Percentiles rank a stretch among this genome's conserved stretches.
phyloP scores from a whole-genome alignment of 257 asterid genomes.

The Solanum rostratum region DNA sequence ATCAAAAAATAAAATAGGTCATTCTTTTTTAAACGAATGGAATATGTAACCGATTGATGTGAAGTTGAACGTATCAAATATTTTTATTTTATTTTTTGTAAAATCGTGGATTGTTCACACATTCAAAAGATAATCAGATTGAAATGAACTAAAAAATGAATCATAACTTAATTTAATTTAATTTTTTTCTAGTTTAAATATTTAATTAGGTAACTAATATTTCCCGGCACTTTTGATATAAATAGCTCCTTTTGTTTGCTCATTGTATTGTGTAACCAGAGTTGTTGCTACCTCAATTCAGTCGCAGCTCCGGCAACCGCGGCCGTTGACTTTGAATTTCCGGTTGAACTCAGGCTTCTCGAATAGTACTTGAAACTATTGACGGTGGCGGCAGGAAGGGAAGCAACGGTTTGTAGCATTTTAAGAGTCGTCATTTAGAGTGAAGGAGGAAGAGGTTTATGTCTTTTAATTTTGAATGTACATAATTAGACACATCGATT shows the following conservation, averaged over 20 bases:
- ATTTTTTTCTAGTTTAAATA: no score
- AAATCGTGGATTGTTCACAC: rapidly evolving
- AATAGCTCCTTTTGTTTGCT: slow-evolving; percentile 67
- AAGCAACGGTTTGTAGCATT: slow-evolving; percentile 33
- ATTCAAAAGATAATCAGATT: rapidly evolving
- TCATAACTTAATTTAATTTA: background rate
- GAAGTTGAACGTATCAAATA: no score
- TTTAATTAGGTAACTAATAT: no score
- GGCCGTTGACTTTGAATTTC: background rate
- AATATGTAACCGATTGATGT: background rate
- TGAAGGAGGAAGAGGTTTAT: background rate
- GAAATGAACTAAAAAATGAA: background rate
- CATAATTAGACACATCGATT: no score
- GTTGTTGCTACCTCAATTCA: slow-evolving; percentile 21
- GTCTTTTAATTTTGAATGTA: no score
- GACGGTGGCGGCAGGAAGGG: background rate
- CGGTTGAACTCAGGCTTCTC: slow-evolving; percentile 10
- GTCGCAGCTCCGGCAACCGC: background rate
- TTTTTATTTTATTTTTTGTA: background rate
- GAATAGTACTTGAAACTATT: background rate
- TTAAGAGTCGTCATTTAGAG: slow-evolving; percentile 18
- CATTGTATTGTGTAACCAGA: slow-evolving; percentile 85
- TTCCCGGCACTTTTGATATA: slow-evolving; percentile 47
- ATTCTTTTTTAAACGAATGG: no score
- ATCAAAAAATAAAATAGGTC: no score